phyloP scores from a whole-genome alignment of 495 filamentous ascomycete genomes.

The Aspergillus homomorphus region DNA sequence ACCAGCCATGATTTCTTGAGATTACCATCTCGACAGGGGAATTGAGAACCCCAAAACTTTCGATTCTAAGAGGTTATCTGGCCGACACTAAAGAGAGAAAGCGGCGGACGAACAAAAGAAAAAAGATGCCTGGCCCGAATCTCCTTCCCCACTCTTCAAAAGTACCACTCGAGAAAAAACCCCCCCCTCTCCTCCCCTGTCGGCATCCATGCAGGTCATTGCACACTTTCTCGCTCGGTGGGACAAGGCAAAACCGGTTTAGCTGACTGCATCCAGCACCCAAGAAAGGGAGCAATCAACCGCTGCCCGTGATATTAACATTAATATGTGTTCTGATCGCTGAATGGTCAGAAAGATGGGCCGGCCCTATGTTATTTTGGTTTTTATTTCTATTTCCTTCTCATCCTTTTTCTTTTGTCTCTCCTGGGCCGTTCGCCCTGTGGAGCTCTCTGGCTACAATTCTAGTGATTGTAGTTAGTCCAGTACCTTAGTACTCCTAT shows the following conservation, averaged over 20 bases:
- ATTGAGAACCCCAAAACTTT: too few species aligned
- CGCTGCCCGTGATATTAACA: not conserved
- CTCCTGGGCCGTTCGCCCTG: too few species aligned
- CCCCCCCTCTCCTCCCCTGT: too few species aligned
- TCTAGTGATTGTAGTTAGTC: too few species aligned
- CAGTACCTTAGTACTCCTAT: too few species aligned
- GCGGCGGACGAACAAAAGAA: conserved; percentile 16
- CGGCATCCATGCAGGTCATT: conserved; percentile 18
- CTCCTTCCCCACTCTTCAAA: not conserved
- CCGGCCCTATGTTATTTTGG: too few species aligned
- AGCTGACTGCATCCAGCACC: not conserved
- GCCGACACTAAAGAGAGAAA: too few species aligned
- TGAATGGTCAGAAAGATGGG: not conserved
- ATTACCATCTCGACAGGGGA: too few species aligned
- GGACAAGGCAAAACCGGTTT: conserved; percentile 11
- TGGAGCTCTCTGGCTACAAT: too few species aligned
- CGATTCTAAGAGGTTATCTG: too few species aligned
- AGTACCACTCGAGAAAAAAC: not conserved
- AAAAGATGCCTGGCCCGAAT: not conserved
- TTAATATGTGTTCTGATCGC: not conserved
- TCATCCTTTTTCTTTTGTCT: too few species aligned
- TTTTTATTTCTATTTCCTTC: not conserved
- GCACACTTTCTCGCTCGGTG: conserved; percentile 14
- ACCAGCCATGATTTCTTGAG: too few species aligned
- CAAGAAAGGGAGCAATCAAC: not conserved